Base-by-base conservation (phyloP, 306 rosid species). In the Morella rubra region DNA sequence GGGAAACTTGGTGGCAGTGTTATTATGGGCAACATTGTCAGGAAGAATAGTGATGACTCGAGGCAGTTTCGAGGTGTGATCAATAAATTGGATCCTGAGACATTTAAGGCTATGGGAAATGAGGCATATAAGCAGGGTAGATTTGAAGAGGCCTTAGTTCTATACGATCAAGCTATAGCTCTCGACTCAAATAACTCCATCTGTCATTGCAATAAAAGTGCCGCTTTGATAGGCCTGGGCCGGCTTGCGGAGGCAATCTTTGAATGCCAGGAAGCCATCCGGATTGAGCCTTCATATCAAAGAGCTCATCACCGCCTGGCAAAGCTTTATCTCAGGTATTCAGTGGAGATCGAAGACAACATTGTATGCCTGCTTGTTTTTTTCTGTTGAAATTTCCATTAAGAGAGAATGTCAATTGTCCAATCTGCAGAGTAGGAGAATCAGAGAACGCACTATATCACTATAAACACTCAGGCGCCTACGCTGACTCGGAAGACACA, bases 261-360 rank as follows among this genome's bases (percentile, higher is more conserved):
- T 3, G 97, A 89, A 79, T 87, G 98, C 76, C 66, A 78, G 72
- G 96, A 88, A 82, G 99, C 99, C 49, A 73, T 93, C n/a, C 73
- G 83, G 65, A 74, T 91, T 62, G 92, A 96, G 1, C 97, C 99
- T 80, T 86, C 84, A 1, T 92, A 92, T 87, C 81, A 78, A 45
- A 88, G 95, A 91, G 93, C 99, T 59, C 98, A 93, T 77, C 86
- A 81, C 16, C 97, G 99, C 72, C 84, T 96, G 78, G 98, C 96
- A 22, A 84, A 91, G 2, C 81, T 91, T 69, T 93, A 91, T 83
- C 81, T 96, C 85, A 96, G 98, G 99, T 92, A 88, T 53, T 73
- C 40, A 12, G 5, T 14, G 5, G 11, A 18, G 49, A 5, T 0
- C 1, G 20, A 7, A 45, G 1, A 6, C 72, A 71, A 5, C 37